phyloP scores from a whole-genome alignment of 2,329 filamentous ascomycete genomes.

The Talaromyces albobiverticillius region DNA sequence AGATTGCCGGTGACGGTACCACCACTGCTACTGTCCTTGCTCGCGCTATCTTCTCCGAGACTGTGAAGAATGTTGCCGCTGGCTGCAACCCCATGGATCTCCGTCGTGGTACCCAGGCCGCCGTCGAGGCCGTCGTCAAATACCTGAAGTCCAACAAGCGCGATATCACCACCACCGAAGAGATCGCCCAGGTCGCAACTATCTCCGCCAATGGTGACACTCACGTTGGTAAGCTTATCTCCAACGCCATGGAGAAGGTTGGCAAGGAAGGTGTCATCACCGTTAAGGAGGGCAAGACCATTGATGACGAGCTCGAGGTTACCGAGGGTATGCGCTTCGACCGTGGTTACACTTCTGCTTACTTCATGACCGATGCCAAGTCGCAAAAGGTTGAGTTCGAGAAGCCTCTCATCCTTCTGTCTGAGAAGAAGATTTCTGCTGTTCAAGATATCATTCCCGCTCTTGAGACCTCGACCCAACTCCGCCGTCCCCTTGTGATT shows the following conservation, averaged over 20 bases:
- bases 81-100: slow-evolving; percentile 99
- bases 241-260: slow-evolving; percentile 99
- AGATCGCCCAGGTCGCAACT: slow-evolving; percentile 97
- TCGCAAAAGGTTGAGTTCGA: slow-evolving; percentile 98
- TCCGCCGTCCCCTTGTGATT: slow-evolving; percentile 93
- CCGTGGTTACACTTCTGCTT: slow-evolving; percentile 95
- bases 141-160: slow-evolving; percentile 95
- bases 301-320: slow-evolving; percentile 95
- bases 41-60: slow-evolving; percentile 98
- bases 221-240: slow-evolving; percentile 92
- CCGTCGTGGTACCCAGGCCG: slow-evolving; percentile 92
- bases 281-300: slow-evolving; percentile 99
- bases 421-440: slow-evolving; percentile 99
- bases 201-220: slow-evolving; percentile 97
- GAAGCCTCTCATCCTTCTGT: slow-evolving; percentile 97
- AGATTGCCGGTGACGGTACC: slow-evolving; percentile 96
- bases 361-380: slow-evolving; percentile 99
- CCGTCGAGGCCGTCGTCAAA: slow-evolving; percentile 90
- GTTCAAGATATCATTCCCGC: slow-evolving; percentile 98
- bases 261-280: slow-evolving; percentile 99
- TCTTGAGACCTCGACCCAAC: slow-evolving; percentile 93
- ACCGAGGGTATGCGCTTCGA: slow-evolving; percentile 99
- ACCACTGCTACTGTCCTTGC: slow-evolving; percentile 97
- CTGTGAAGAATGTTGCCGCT: slow-evolving; percentile 98
- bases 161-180: slow-evolving; percentile 94